phyloP scores from a whole-genome alignment of 768 basidiomycete genomes.

The Amanita molliuscula region DNA sequence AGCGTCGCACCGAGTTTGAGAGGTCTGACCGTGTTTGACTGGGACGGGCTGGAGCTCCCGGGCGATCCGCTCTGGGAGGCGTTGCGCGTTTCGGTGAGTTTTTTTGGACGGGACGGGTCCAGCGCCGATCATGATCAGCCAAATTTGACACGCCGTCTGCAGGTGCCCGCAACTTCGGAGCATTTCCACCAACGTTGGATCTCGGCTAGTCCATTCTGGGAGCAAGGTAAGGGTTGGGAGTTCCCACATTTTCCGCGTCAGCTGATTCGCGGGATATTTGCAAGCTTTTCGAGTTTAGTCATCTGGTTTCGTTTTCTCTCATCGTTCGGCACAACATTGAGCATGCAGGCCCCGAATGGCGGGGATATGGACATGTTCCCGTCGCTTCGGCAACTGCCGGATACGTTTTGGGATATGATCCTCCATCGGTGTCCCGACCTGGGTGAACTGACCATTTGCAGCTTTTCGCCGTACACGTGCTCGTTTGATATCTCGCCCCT shows the following conservation, averaged over 20 bases:
- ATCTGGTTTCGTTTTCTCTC: slow-evolving; percentile 35
- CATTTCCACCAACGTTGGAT: slow-evolving; percentile 35
- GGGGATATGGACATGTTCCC: slow-evolving; percentile 17
- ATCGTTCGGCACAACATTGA: slow-evolving; percentile 35
- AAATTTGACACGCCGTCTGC: neutral
- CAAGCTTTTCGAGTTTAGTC: slow-evolving; percentile 32
- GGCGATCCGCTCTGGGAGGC: slow-evolving; percentile 29
- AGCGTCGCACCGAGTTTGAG: slow-evolving; percentile 21
- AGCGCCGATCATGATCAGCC: neutral
- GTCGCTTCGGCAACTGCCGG: slow-evolving; percentile 26
- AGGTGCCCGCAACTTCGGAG: slow-evolving; percentile 35
- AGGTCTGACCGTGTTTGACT: slow-evolving; percentile 35
- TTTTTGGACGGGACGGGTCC: too few species aligned
- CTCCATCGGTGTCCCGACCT: slow-evolving; percentile 33
- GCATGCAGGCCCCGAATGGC: slow-evolving; percentile 7
- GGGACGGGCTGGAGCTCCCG: slow-evolving; percentile 42
- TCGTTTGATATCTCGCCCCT: slow-evolving; percentile 20
- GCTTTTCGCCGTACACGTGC: slow-evolving; percentile 37
- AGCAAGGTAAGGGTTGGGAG: slow-evolving; percentile 17
- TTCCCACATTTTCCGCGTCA: neutral
- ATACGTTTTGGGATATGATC: slow-evolving; percentile 38
- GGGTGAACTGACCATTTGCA: slow-evolving; percentile 38
- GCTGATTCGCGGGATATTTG: neutral
- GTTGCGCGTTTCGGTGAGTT: slow-evolving; percentile 27
- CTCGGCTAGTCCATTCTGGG: slow-evolving; percentile 19